Evolutionary conservation across 1,139 yeast genomes (phyloP).

Genomic region (Saccharomyces hybrid): DNA sequence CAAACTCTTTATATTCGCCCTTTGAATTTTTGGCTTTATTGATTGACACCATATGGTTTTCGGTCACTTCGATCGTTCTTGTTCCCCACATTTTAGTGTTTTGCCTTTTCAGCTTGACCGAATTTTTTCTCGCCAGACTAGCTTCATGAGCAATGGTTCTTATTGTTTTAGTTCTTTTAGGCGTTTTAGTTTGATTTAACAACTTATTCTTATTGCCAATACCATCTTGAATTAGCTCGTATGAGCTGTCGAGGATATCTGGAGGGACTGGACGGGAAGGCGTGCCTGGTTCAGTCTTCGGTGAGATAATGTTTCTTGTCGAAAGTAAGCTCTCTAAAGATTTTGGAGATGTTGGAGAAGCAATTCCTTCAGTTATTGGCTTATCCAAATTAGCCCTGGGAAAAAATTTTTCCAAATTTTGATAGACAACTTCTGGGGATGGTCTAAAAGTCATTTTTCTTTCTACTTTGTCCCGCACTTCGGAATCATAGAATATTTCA

Average conservation of each 20-base stretch:
- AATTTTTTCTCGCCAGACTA: constrained; percentile 45
- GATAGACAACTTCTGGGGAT: constrained; percentile 87
- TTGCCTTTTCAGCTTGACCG: constrained; percentile 47
- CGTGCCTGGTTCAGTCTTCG: constrained; percentile 4
- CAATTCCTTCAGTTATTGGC: constrained; percentile 72
- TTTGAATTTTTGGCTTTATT: constrained; percentile 43
- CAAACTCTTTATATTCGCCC: constrained; percentile 76
- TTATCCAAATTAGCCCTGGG: constrained; percentile 90
- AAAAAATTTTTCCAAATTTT: constrained; percentile 84
- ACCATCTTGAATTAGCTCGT: background rate
- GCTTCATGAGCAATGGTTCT: constrained; percentile 93
- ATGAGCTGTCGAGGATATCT: background rate
- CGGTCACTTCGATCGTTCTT: constrained; percentile 82
- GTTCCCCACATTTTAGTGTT: constrained; percentile 99
- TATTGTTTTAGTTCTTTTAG: constrained; percentile 71
- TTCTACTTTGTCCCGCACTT: constrained; percentile 23
- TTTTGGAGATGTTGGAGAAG: constrained; percentile 54
- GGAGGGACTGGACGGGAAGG: background rate
- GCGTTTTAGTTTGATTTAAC: constrained; percentile 18
- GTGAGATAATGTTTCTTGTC: constrained; percentile 9
- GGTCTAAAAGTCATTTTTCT: constrained; percentile 68
- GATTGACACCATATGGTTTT: constrained; percentile 46
- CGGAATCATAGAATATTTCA: background rate
- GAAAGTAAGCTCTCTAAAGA: constrained; percentile 7
- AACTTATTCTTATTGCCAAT: background rate